Conservation (phyloP, 306 rosid genomes). For the Gillenia trifoliata region DNA sequence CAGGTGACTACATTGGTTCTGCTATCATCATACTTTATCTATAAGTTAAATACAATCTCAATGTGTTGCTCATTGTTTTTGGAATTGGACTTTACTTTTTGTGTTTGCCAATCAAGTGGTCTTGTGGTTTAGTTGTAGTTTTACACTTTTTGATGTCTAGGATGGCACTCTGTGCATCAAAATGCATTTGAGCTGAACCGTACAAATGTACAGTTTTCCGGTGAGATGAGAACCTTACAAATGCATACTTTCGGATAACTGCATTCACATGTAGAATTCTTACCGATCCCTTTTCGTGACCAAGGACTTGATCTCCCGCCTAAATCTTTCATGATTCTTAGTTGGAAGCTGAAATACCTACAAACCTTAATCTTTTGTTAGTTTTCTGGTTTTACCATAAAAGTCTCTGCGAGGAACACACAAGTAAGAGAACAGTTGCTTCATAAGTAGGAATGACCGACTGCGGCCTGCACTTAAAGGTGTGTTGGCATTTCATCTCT, state of each 20-base stretch:
- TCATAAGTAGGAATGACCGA: too few species aligned
- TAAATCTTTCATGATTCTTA: too few species aligned
- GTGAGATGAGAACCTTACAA: background rate
- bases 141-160: slow-evolving; percentile 5
- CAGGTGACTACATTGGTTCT: slow-evolving; percentile 50
- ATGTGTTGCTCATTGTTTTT: background rate
- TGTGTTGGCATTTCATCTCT: background rate
- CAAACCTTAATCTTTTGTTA: too few species aligned
- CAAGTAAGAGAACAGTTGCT: too few species aligned
- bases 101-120: background rate
- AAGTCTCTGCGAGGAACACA: too few species aligned
- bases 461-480: background rate
- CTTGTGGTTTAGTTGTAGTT: background rate
- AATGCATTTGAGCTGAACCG: background rate
- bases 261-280: background rate
- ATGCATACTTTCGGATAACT: background rate
- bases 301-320: too few species aligned
- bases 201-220: background rate
- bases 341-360: too few species aligned
- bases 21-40: background rate
- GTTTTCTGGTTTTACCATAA: too few species aligned
- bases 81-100: background rate
- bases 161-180: background rate
- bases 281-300: background rate
- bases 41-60: background rate